Conservation (phyloP, 768 basidiomycete genomes). For the Suillus cothurnatus region DNA sequence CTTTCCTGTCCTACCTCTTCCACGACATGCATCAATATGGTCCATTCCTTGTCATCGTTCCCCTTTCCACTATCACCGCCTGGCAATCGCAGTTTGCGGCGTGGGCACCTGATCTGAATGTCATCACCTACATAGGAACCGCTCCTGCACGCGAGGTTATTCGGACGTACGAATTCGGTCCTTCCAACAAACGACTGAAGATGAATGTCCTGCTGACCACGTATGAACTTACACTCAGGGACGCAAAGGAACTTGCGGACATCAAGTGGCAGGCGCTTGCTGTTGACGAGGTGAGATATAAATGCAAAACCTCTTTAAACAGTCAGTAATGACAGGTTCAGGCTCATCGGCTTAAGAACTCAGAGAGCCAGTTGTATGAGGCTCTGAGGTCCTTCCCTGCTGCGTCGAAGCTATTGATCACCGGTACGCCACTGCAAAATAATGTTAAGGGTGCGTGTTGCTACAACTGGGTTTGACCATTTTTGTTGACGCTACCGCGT, state of each 20-base stretch:
- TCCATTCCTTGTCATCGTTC: conserved; percentile 96
- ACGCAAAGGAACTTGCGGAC: conserved; percentile 82
- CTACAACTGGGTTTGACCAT: conserved; percentile 3
- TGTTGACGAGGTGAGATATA: conserved; percentile 82
- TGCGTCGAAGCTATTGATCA: conserved; percentile 93
- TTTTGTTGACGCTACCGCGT: conserved; percentile 15
- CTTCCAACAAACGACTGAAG: conserved; percentile 85
- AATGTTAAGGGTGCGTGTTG: conserved; percentile 86
- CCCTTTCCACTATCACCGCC: conserved; percentile 95
- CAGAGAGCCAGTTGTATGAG: conserved; percentile 95
- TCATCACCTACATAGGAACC: conserved; percentile 95
- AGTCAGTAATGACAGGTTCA: conserved; percentile 31
- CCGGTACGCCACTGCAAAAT: conserved; percentile 97
- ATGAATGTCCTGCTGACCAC: conserved; percentile 98
- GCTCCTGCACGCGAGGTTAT: conserved; percentile 88
- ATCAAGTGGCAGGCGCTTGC: conserved; percentile 98
- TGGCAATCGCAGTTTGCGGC: conserved; percentile 95
- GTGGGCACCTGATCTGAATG: conserved; percentile 97
- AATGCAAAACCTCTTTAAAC: conserved; percentile 1
- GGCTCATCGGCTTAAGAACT: conserved; percentile 98
- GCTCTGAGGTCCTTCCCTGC: conserved; percentile 88
- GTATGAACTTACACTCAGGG: conserved; percentile 93
- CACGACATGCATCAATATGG: conserved; percentile 92
- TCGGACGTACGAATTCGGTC: conserved; percentile 88
- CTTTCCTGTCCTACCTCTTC: conserved; percentile 94